These are phyloP conservation scores for Apiotrichum sp. DNA, from an alignment of 1,284 basidiomycete species.

Conservation along the genomic window DNA sequence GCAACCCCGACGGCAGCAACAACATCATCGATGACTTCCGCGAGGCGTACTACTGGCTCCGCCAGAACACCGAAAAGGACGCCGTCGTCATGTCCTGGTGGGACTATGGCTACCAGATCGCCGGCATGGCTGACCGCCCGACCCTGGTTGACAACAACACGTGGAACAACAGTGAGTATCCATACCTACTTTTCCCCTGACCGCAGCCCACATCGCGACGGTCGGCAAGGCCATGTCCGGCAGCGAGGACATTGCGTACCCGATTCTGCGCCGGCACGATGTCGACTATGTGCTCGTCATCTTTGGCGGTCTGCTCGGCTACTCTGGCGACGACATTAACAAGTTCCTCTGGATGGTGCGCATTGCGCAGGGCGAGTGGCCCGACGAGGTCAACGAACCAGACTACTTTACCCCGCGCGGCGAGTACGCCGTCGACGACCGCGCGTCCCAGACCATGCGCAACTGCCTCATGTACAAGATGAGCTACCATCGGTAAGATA, in stretches of 20 bases:
- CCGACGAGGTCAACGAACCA: conserved; percentile 90
- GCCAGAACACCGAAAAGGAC: conserved; percentile 87
- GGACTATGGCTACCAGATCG: conserved; percentile 99
- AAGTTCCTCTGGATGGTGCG: conserved; percentile 99
- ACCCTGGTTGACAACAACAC: conserved; percentile 96
- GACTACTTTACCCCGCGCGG: conserved; percentile 92
- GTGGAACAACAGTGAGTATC: conserved; percentile 73
- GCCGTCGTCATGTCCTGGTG: conserved; percentile 99
- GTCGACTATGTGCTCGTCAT: conserved; percentile 97
- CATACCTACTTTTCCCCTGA: background rate
- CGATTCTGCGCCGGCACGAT: conserved; percentile 93
- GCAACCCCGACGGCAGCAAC: conserved; percentile 74
- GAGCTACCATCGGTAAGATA: conserved; percentile 78
- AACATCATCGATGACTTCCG: conserved; percentile 99
- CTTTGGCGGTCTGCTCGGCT: conserved; percentile 93
- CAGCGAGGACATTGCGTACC: conserved; percentile 89
- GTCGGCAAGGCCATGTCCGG: conserved; percentile 97
- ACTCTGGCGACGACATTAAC: conserved; percentile 99
- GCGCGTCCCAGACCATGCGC: conserved; percentile 83
- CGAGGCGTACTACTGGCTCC: conserved; percentile 99
- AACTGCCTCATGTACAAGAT: conserved; percentile 98
- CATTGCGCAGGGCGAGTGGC: conserved; percentile 97
- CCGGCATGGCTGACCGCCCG: conserved; percentile 88
- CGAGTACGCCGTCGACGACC: conserved; percentile 88
- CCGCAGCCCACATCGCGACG: conserved; percentile 70